Conservation (phyloP, 768 basidiomycete genomes). For the Tulasnella sp. region DNA sequence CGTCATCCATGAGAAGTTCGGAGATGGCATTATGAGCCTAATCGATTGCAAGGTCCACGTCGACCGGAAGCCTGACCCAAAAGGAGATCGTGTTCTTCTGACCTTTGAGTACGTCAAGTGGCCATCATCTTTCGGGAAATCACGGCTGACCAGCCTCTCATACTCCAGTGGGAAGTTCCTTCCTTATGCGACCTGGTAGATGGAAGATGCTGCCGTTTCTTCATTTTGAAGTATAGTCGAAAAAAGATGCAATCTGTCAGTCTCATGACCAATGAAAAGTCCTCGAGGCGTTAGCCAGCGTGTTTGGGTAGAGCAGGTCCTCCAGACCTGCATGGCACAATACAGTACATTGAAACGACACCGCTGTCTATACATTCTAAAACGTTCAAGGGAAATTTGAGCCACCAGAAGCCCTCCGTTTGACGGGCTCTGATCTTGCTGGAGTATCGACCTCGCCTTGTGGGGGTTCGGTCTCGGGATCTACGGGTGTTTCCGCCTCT, state of each 20-base stretch:
- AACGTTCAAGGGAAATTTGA: slow-evolving; percentile 15
- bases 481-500: slow-evolving; percentile 1
- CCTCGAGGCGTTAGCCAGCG: not conserved
- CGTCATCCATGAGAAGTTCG: slow-evolving; percentile 37
- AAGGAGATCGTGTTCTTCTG: slow-evolving; percentile 37
- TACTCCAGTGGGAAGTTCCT: slow-evolving; percentile 33
- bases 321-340: not conserved
- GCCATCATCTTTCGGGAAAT: not conserved
- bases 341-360: not conserved
- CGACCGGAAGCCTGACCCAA: slow-evolving; percentile 35
- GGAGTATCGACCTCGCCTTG: slow-evolving; percentile 18
- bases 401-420: slow-evolving; percentile 14
- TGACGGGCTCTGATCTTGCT: not conserved
- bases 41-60: slow-evolving; percentile 38
- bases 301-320: not conserved
- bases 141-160: not conserved
- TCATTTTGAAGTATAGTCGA: not conserved
- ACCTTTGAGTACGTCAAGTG: slow-evolving; percentile 30
- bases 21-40: slow-evolving; percentile 37
- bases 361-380: not conserved
- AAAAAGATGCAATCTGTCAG: not conserved
- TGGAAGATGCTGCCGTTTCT: not conserved
- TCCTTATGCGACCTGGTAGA: slow-evolving; percentile 34
- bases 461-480: slow-evolving; percentile 2
- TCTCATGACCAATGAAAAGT: not conserved